Evolutionary conservation across 2,329 filamentous ascomycete species (phyloP).

Genomic region (Aspergillus sp.): DNA sequence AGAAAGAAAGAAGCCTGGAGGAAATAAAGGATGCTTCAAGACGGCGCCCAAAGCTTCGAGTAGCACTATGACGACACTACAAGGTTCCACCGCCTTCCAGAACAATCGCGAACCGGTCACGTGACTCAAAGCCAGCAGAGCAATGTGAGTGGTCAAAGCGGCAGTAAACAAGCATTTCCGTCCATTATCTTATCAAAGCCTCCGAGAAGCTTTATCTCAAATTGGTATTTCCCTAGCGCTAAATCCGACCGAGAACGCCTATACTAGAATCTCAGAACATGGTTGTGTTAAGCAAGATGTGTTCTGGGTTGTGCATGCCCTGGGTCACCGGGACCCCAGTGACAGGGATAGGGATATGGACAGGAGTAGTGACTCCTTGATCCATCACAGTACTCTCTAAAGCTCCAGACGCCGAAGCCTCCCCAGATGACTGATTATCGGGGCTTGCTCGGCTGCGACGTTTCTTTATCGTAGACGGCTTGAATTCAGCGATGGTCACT

Average conservation of each 20-base stretch:
- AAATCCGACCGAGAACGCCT: constrained; percentile 1
- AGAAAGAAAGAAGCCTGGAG: not conserved
- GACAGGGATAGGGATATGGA: not conserved
- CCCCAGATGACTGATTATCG: not conserved
- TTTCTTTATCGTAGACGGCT: not conserved
- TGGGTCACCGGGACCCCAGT: not conserved
- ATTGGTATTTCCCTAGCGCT: constrained; percentile 9
- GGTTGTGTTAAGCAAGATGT: not conserved
- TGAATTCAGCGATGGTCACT: constrained; percentile 1
- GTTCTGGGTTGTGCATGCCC: not conserved
- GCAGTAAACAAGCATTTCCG: not conserved
- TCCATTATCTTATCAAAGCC: not conserved
- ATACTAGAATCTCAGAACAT: constrained; percentile 2
- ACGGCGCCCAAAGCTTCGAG: constrained; percentile 20
- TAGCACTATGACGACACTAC: constrained; percentile 32
- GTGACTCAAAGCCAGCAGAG: not conserved
- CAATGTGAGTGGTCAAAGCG: not conserved
- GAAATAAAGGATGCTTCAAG: constrained; percentile 12
- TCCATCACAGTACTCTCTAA: not conserved
- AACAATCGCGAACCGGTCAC: constrained; percentile 20
- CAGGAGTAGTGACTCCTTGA: not conserved
- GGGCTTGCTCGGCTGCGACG: not conserved
- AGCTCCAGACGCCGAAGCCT: not conserved
- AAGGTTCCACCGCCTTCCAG: constrained; percentile 38
- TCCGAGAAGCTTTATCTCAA: not conserved